Evolutionary conservation across 169 alveolate genomes (phyloP).

Genomic region (Cryptosporidium tyzzeri): DNA sequence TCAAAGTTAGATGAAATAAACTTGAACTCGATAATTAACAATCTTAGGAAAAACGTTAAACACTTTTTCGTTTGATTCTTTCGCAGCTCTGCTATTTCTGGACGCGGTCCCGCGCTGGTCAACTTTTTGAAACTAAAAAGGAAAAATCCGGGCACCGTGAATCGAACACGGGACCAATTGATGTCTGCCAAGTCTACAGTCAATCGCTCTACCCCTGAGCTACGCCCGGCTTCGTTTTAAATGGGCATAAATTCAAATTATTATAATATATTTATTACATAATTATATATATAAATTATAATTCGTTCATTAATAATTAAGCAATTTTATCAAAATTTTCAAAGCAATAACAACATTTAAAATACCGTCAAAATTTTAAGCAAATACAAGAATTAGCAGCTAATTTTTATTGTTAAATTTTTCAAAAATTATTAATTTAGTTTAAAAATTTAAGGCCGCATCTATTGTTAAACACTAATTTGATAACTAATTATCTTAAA

Average conservation of each 20-base stretch:
- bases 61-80: background rate
- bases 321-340: too few species aligned
- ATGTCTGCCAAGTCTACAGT: conserved; percentile 78
- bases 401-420: background rate
- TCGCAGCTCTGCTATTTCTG: too few species aligned
- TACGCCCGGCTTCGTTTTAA: conserved; percentile 39
- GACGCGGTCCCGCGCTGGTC: too few species aligned
- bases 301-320: too few species aligned
- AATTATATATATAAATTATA: background rate
- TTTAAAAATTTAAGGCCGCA: background rate
- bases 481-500: background rate
- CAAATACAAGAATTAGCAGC: background rate
- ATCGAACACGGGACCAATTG: conserved; percentile 79
- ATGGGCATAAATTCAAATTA: background rate
- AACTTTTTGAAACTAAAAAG: too few species aligned
- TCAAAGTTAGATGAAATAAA: background rate
- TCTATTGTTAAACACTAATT: background rate
- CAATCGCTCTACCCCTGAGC: conserved; percentile 79
- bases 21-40: background rate
- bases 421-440: background rate
- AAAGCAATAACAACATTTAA: too few species aligned
- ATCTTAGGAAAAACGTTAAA: conserved; percentile 13
- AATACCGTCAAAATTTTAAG: too few species aligned
- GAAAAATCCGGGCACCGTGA: conserved; percentile 77
- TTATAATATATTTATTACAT: background rate